These are phyloP conservation scores for Fragilariopsis cylindrus DNA, from an alignment of 108 stramenopile genomes.

Conservation along the genomic window DNA sequence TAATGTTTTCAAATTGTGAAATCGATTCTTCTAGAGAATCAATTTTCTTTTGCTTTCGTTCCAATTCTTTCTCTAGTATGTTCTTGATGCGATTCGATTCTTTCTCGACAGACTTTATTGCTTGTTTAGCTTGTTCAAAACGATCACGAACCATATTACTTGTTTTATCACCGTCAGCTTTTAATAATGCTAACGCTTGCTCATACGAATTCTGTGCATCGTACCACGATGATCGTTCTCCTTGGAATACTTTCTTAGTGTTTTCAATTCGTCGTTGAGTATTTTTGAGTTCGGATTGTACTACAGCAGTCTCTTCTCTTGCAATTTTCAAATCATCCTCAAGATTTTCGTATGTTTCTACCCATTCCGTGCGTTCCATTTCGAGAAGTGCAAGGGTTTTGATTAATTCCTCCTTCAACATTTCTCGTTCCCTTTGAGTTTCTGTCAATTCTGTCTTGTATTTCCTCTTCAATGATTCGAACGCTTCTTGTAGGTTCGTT, in stretches of 20 bases:
- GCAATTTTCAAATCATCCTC: not conserved
- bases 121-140: no score
- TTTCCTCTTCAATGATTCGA: not conserved
- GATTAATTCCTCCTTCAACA: not conserved
- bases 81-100: not conserved
- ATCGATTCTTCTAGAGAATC: not conserved
- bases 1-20: constrained; percentile 7
- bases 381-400: not conserved
- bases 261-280: not conserved
- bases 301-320: no score
- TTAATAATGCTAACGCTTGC: not conserved
- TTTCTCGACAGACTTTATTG: not conserved
- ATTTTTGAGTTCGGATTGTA: not conserved
- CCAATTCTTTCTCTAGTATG: not conserved
- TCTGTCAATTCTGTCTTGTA: not conserved
- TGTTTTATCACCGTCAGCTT: not conserved
- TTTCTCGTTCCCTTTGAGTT: not conserved
- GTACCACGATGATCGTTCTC: not conserved
- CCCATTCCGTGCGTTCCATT: not conserved
- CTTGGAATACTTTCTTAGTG: not conserved
- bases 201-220: not conserved
- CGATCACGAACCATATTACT: no score
- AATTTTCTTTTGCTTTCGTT: not conserved
- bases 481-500: not conserved
- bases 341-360: not conserved